Evolutionary conservation across 768 basidiomycete genomes (phyloP), one percentile per base, ranked within the genome.

Genomic region (Lyophyllum atratum): DNA sequence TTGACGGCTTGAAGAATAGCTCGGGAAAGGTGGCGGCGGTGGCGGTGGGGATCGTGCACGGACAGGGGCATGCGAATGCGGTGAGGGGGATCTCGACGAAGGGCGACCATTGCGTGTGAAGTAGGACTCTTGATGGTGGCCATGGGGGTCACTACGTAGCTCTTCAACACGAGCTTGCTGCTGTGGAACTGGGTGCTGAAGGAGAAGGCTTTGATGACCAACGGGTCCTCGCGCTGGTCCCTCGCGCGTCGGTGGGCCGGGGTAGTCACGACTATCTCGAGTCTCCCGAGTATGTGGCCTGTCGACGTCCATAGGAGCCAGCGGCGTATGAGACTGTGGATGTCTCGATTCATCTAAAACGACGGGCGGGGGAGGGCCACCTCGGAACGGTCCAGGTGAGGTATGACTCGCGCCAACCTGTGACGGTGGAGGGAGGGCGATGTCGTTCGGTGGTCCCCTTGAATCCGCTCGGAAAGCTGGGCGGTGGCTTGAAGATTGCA

Each of bases 231-330:
- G 80, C 33, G 71, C 68, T 49, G 64, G 54, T 2, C 67, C 66
- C 0, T 85, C 83, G 22, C 82, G 80, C 48, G 74, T 49, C 7
- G 51, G 61, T n/a, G 78, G 72, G 10, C 71, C 73, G 25, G 80
- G 77, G 61, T 84, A 85, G 54, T 89, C 86, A 19, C 87, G 80
- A 37, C 63, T 62, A 46, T 62, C 60, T 22, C 60, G 60, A 37
- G 50, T 29, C 4, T 62, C 60, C 3, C 60, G 60, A 52, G 56
- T 39, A 55, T 81, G 83, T 55, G 83, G 82, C 6, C 84, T 78
- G 52, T 89, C 87, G 8, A 89, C 79, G 14, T 85, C 84, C 91
- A 93, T 93, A 0, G 91, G 90, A 5, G 90, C 91, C 22, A 93
- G 76, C 2, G 82, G 87, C 0, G 88, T 83, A 59, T 90, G 89